phyloP scores from a whole-genome alignment of 441 rosid species.

The Gossypium schwendimanii region DNA sequence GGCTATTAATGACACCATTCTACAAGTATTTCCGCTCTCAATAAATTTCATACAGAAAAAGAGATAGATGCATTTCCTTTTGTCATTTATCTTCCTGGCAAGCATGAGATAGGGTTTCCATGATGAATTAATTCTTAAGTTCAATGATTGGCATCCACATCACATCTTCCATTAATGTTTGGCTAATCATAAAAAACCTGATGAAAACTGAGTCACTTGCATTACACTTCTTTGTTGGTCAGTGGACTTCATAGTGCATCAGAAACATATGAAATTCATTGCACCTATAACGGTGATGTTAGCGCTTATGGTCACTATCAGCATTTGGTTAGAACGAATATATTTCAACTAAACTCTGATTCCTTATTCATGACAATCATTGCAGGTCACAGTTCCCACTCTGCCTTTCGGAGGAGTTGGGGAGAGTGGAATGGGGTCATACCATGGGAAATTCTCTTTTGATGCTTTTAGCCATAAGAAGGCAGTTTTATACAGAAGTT shows the following conservation, averaged over 20 bases:
- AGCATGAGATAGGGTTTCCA: neutral
- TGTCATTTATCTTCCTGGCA: neutral
- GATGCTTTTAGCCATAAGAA: conserved; percentile 47
- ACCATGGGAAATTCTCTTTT: conserved; percentile 47
- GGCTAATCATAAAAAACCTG: neutral
- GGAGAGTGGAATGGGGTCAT: conserved; percentile 68
- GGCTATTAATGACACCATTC: conserved; percentile 61
- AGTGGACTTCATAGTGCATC: neutral
- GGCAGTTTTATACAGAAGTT: conserved; percentile 48
- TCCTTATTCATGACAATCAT: neutral
- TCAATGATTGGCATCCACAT: neutral
- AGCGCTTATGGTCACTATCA: neutral
- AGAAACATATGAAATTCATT: neutral
- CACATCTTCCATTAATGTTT: neutral
- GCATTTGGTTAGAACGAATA: neutral
- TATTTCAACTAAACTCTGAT: neutral
- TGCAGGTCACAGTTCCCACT: conserved; percentile 45
- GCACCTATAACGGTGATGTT: neutral
- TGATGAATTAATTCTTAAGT: neutral
- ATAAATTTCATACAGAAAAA: neutral
- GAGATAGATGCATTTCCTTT: neutral
- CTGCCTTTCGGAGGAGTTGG: conserved; percentile 78
- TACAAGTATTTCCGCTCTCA: conserved; percentile 44
- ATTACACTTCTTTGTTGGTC: neutral
- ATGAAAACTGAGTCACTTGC: neutral